These are phyloP conservation scores for Agrocybe praecox DNA, from an alignment of 768 basidiomycete species.

Conservation along the genomic window DNA sequence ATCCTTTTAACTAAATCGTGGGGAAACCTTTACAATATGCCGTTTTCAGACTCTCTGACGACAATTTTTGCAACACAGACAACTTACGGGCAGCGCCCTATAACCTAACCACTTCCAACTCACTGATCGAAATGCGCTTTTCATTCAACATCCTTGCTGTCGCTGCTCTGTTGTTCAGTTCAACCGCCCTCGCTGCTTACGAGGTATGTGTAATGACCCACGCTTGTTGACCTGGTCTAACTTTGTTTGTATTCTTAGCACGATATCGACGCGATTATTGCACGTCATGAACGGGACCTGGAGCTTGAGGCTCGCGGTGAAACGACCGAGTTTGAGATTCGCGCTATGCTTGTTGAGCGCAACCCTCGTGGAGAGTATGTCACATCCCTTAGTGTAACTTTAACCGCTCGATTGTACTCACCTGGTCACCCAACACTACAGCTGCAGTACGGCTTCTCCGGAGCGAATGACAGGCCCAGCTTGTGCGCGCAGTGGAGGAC, in stretches of 20 bases:
- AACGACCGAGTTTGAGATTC: neutral
- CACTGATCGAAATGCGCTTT: neutral
- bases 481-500: neutral
- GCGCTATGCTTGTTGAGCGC: neutral
- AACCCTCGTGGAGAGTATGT: neutral
- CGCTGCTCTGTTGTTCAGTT: neutral
- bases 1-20: no score
- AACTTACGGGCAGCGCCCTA: neutral
- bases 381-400: neutral
- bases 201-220: neutral
- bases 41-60: no score
- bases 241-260: neutral
- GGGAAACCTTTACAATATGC: no score
- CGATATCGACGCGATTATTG: neutral
- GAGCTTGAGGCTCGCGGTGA: neutral
- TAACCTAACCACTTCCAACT: neutral
- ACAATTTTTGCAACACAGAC: neutral
- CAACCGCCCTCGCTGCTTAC: neutral
- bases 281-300: neutral
- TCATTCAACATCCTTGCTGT: neutral
- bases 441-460: neutral
- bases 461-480: neutral
- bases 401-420: neutral
- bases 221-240: neutral
- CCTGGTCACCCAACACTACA: neutral